Conservation (phyloP, 2,329 filamentous ascomycete species). For the Nectriaceae sp. region DNA sequence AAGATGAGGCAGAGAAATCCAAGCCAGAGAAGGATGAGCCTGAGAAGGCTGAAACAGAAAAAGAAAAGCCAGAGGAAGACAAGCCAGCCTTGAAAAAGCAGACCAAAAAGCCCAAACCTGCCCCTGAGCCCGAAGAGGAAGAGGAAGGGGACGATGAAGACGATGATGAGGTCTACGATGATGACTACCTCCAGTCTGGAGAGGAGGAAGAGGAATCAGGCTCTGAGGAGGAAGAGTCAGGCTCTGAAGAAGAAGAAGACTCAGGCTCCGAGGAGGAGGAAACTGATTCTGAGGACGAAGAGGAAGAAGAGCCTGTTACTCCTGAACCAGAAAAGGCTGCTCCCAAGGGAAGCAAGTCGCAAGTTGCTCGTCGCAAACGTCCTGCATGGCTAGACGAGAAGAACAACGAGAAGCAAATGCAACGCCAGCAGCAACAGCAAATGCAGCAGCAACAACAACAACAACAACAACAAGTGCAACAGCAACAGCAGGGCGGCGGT, state of each 20-base stretch:
- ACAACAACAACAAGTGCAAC: slow-evolving; percentile 20
- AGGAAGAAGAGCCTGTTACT: slow-evolving; percentile 22
- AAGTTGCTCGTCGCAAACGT: slow-evolving; percentile 13
- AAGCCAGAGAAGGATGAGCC: not conserved
- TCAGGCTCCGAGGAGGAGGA: slow-evolving; percentile 22
- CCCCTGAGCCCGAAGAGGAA: slow-evolving; percentile 5
- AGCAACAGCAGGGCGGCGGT: slow-evolving; percentile 9
- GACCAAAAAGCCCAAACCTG: not conserved
- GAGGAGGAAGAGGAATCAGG: slow-evolving; percentile 6
- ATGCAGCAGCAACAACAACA: slow-evolving; percentile 19
- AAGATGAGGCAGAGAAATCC: not conserved
- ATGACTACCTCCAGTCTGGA: slow-evolving; percentile 19
- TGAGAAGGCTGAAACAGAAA: not conserved
- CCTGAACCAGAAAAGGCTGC: slow-evolving; percentile 8
- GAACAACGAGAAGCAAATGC: slow-evolving; percentile 19
- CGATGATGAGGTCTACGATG: slow-evolving; percentile 18
- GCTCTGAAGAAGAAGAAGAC: slow-evolving; percentile 11
- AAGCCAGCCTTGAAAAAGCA: not conserved
- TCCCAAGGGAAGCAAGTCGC: slow-evolving; percentile 13
- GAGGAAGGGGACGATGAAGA: slow-evolving; percentile 16
- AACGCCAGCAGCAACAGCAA: slow-evolving; percentile 18
- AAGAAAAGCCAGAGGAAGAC: too few relatives aligned
- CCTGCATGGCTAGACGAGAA: slow-evolving; percentile 28
- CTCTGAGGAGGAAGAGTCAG: slow-evolving; percentile 17
- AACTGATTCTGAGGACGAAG: slow-evolving; percentile 21